phyloP scores from a whole-genome alignment of 305 asterid genomes.

The Fraxinus floribunda region DNA sequence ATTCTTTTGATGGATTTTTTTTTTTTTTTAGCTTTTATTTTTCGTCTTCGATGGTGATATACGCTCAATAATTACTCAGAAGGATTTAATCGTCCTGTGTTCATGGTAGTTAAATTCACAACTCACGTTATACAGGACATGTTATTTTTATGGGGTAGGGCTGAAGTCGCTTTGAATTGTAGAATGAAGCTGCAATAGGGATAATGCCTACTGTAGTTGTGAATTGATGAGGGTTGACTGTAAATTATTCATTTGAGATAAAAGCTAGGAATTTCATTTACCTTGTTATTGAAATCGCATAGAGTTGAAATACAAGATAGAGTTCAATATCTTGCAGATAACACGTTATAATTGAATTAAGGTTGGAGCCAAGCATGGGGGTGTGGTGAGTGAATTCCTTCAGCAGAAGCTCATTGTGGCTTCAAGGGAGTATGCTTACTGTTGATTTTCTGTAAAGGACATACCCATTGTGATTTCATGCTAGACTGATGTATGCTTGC shows the following conservation, averaged over 20 bases:
- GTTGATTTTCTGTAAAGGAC: background rate
- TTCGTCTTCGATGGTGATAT: background rate
- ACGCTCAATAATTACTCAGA: background rate
- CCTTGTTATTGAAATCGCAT: constrained; percentile 5
- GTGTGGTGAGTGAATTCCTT: background rate
- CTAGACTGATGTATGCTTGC: background rate
- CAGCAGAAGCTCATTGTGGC: background rate
- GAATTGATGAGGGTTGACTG: background rate
- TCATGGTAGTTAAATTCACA: constrained; percentile 4
- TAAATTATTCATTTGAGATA: background rate
- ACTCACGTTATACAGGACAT: background rate
- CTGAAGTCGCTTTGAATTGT: constrained; percentile 8
- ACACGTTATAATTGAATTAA: background rate
- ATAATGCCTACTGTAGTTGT: background rate
- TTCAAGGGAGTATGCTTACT: background rate
- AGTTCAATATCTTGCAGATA: background rate
- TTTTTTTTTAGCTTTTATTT: background rate
- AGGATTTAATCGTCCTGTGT: background rate
- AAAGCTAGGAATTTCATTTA: constrained; percentile 8
- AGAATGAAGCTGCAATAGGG: constrained; percentile 1
- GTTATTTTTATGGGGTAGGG: background rate
- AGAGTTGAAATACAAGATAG: background rate
- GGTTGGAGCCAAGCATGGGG: background rate
- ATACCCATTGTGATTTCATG: background rate
- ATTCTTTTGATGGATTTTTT: background rate